Base-by-base conservation (phyloP, 768 basidiomycete species). In the Nidula microcarpa region DNA sequence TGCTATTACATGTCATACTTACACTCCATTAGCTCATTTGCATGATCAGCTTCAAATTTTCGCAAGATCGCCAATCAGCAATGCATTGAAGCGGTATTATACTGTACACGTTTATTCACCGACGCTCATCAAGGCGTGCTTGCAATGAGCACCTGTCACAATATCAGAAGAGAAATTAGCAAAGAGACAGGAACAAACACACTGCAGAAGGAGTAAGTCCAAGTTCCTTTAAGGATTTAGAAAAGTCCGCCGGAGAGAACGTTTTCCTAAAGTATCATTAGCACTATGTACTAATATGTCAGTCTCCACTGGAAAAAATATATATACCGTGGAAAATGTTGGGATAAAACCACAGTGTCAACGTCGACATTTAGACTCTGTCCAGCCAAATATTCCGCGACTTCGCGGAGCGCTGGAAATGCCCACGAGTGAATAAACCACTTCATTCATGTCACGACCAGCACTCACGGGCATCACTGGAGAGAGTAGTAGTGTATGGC, bases 191-290 rank as follows among this genome's bases (percentile, higher is more conserved):
- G 51, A 51, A 43, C 36, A 47, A 39, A 72, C 80, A 52, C 67
- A 94, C 94, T 49, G 94, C 94, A 51, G 92, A 94, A 1, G 94
- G 94, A 16, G 93, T 94, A 55, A 98, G 72, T 4, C 92, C 94
- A 32, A 96, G 79, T 52, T 93, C 90, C 54, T 83, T 82, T 59
- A 98, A 66, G 17, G 86, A 85, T 66, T 85, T 87, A n/a, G 78
- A 78, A 63, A 94, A 89, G 61, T 98, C 94, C 5, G 76, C 70
- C 3, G 68, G 73, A 18, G 81, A 65, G 65, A 91, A 97, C 17
- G 78, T 79, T 83, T 94, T 95, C 71, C 93, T 94, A 55, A 39
- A 39, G n/a, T 39, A 39, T 39, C n/a, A 39, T 39, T 39, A 9
- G 37, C 37, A n/a, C 8, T 39, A 39, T 9, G 37, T 8, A 9